Percentiles rank a stretch among this genome's conserved stretches.
These are phyloP conservation scores for Quercus berberidifolia DNA, from an alignment of 306 rosid species.

Conservation along the genomic window DNA sequence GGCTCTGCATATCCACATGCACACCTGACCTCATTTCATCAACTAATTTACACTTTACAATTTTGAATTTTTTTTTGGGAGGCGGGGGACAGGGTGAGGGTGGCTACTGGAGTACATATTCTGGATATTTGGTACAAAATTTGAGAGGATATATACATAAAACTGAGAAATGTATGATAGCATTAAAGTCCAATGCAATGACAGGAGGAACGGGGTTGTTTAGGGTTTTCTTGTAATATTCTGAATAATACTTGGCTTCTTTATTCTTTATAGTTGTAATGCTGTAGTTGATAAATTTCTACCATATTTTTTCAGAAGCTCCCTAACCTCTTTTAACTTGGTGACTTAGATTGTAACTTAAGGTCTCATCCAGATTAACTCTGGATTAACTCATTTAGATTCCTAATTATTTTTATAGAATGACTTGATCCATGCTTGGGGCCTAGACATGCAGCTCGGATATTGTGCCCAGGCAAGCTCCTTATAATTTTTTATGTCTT, in stretches of 20 bases:
- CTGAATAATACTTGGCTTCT: neutral
- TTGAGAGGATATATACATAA: neutral
- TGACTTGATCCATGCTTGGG: conserved; percentile 97
- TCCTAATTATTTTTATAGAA: conserved; percentile 45
- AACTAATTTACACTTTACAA: neutral
- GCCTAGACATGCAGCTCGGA: conserved; percentile 87
- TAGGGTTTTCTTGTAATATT: neutral
- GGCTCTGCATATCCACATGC: neutral
- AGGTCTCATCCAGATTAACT: neutral
- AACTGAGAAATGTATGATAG: neutral
- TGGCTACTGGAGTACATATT: neutral
- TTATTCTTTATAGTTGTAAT: neutral
- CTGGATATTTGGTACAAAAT: neutral
- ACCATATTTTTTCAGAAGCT: neutral
- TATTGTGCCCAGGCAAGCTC: conserved; percentile 91
- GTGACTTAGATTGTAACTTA: neutral
- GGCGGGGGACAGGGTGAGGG: neutral
- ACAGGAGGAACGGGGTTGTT: neutral
- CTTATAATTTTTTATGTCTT: neutral
- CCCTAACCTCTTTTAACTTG: neutral
- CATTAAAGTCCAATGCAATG: neutral
- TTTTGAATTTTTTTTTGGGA: neutral
- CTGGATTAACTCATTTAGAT: neutral
- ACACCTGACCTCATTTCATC: neutral
- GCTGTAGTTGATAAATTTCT: neutral